phyloP scores from a whole-genome alignment of 139 green algal species.

The Pycnococcus provasolii region DNA sequence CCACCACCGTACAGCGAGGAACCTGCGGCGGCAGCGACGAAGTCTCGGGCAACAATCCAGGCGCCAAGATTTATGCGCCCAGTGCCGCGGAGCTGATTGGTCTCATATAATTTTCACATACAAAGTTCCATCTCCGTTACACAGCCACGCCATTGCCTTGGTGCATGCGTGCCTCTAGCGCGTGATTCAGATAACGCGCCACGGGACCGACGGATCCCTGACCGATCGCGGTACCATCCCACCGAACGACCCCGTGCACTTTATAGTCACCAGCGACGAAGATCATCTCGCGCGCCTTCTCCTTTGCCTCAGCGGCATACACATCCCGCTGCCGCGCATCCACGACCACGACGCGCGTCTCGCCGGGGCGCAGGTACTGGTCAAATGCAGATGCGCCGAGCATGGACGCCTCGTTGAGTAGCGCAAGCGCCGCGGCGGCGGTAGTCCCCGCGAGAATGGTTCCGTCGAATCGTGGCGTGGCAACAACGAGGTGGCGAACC shows the following conservation, averaged over 20 bases:
- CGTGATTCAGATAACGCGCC: background rate
- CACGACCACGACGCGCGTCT: background rate
- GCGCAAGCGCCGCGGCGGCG: background rate
- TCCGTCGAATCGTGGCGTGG: background rate
- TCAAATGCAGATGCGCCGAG: too few species aligned
- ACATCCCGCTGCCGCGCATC: background rate
- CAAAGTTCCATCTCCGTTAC: too few species aligned
- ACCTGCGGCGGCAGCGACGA: too few species aligned
- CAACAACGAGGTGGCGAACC: too few species aligned
- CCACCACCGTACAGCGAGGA: too few species aligned
- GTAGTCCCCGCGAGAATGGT: background rate
- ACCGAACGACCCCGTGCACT: background rate
- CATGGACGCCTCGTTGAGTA: too few species aligned
- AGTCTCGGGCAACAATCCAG: too few species aligned
- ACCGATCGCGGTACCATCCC: background rate
- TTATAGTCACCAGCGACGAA: background rate
- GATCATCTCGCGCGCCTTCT: background rate
- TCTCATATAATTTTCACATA: too few species aligned
- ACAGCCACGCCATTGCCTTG: too few species aligned
- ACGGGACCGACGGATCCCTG: background rate
- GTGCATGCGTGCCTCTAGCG: background rate
- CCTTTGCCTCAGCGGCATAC: background rate
- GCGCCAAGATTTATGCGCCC: too few species aligned
- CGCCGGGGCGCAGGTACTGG: too few species aligned
- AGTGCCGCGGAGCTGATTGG: too few species aligned